phyloP scores from a whole-genome alignment of 2,329 filamentous ascomycete genomes.

The Trichophyton schoenleinii region DNA sequence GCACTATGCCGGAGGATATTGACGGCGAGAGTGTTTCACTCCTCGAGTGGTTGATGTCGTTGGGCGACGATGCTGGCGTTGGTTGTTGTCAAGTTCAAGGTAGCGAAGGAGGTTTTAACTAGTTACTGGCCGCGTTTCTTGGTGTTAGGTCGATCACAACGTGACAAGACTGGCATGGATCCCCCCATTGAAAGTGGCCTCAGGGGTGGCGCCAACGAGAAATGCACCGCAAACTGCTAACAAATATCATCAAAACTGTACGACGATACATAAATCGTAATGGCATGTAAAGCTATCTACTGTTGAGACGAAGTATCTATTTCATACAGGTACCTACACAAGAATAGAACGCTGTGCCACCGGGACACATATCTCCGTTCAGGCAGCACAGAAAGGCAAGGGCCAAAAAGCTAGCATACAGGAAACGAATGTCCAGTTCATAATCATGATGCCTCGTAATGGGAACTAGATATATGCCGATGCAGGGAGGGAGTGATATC shows the following conservation, averaged over 20 bases:
- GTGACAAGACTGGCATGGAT: neutral
- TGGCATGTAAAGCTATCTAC: neutral
- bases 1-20: neutral
- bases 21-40: neutral
- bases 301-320: neutral
- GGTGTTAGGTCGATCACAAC: neutral
- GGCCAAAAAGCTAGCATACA: neutral
- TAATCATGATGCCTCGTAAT: neutral
- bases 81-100: neutral
- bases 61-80: neutral
- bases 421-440: neutral
- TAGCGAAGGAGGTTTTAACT: neutral
- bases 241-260: neutral
- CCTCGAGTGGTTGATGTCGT: neutral
- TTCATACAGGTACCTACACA: neutral
- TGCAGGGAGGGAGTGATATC: neutral
- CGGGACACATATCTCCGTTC: neutral
- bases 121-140: neutral
- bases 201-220: neutral
- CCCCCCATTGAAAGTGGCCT: neutral
- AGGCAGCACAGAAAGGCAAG: neutral
- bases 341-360: neutral
- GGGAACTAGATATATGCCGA: neutral
- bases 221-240: too few species aligned
- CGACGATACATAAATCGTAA: neutral